Evolutionary conservation across 345 rosid genomes (phyloP).

Genomic region (Odontarrhena argentea): DNA sequence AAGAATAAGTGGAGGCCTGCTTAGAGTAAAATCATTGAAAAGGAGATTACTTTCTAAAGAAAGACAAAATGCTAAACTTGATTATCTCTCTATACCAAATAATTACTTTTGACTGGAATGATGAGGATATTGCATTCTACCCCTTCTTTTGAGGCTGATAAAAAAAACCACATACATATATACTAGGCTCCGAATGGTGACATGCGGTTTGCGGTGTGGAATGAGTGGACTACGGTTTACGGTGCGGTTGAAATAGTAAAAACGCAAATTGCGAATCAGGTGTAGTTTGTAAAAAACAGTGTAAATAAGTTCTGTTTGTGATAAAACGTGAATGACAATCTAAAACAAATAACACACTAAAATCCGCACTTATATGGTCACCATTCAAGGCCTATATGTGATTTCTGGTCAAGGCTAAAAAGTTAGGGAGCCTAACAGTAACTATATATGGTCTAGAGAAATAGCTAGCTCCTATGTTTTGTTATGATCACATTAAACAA

Average conservation of each 20-base stretch:
- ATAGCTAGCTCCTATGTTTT: constrained; percentile 31
- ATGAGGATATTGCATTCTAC: constrained; percentile 19
- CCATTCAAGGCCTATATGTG: neutral
- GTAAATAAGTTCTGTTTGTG: no score
- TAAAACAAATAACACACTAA: no score
- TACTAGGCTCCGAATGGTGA: no score
- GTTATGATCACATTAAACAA: constrained; percentile 24
- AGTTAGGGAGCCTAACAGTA: constrained; percentile 37
- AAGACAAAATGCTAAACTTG: constrained; percentile 37
- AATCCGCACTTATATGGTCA: no score
- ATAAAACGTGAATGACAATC: no score
- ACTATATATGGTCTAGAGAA: constrained; percentile 28
- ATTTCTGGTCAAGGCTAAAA: constrained; percentile 21
- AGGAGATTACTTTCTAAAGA: constrained; percentile 34
- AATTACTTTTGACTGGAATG: constrained; percentile 36
- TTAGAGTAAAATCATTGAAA: constrained; percentile 32
- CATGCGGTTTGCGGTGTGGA: no score
- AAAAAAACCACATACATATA: neutral
- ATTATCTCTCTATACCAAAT: constrained; percentile 21
- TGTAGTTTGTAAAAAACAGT: no score
- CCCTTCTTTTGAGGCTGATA: constrained; percentile 21
- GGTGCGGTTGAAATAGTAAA: no score
- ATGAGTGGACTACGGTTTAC: no score
- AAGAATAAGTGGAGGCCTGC: constrained; percentile 40
- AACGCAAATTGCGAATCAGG: no score